Base-by-base conservation (phyloP, 1,139 yeast genomes). In the Saccharomyces hybrid region DNA sequence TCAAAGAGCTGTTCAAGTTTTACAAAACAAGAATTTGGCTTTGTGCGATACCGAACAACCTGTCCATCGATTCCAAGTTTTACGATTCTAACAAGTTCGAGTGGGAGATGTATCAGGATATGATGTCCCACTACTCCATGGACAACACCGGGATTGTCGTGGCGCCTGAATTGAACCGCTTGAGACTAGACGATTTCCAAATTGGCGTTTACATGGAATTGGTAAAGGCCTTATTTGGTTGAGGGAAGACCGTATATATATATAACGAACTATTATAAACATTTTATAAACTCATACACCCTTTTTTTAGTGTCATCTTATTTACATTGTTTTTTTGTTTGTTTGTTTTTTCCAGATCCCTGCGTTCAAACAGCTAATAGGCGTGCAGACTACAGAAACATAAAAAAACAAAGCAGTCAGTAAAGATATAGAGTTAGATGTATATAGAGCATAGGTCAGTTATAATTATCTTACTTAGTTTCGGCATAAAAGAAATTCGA, bases 21-120 rank as follows among this genome's bases (percentile, higher is more conserved):
- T 93, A 90, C 78, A 93, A 93, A 74, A 93, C 98, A 1, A 81
- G 99, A 67, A 93, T 93, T 64, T 95, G 99, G 99, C 80, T 91
- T 78, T 91, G 97, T 74, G 95, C 97, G 2, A 88, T 91, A 24
- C 73, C 78, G 26, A 69, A 68, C 53, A 68, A 69, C 55, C 52
- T 69, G 50, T 61, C 61, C 1, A 67, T 69, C 42, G 69, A 65
- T 51, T 55, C 60, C 24, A 67, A 66, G 51, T 67, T 65, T 51
- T 67, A 66, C 49, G 65, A 64, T 51, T 52, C 54, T n/a, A 58
- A 64, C 31, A 60, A 59, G 19, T 60, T 62, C 42, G 71, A 68
- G 55, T 54, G 65, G 47, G 59, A 60, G 28, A 59, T 67, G 63
- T 64, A 65, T 54, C 65, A 65, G 51, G 61, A 64, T 32, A 65